Base-by-base conservation (phyloP, 805 yeast genomes). In the Zygosaccharomyces kombuchaensis region DNA sequence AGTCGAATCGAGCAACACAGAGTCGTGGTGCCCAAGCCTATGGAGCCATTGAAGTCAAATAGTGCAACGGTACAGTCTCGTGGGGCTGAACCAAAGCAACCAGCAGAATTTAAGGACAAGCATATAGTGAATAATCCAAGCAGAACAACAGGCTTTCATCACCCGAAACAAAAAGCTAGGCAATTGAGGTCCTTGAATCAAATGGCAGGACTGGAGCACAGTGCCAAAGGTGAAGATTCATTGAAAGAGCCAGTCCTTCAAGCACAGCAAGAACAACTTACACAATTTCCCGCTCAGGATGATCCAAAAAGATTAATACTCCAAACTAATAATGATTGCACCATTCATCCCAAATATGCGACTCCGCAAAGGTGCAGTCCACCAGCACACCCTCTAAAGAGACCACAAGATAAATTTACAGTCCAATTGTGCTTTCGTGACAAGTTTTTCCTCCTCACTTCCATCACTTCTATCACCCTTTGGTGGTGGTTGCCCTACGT, bases 401-500 rank as follows among this genome's bases (percentile, higher is more conserved):
- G 29, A 10, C 14, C 8, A 29, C 32, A 29, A n/a, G 32, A 29
- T 29, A n/a, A 29, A 29, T 29, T 13, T 29, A 7, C 16, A 10
- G 10, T 13, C 10, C 23, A 16, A 13, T 27, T 26, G 13, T 29
- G 26, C 23, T 10, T 27, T 27, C 41, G 41, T 13, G 41, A 38
- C 22, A 38, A 38, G 17, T 4, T 38, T 8, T 38, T 38, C 14
- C 26, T 38, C 6, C 14, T 38, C n/a, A 27, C 34, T 10, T 38
- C 34, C 14, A 38, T 25, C 22, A 19, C 41, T 17, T 16, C 25
- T 7, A 27, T 38, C 9, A 19, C 17, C 31, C 26, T 38, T 12
- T 38, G 41, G 41, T 38, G 41, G 41, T 38, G 41, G 41, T 26
- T 12, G 41, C 41, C 41, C 5, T 17, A 38, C 31, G 13, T 27